Percentiles rank a stretch among this genome's conserved stretches.
These are phyloP conservation scores for Nicotiana tabacum DNA, from an alignment of 257 asterid genomes.

Conservation along the genomic window DNA sequence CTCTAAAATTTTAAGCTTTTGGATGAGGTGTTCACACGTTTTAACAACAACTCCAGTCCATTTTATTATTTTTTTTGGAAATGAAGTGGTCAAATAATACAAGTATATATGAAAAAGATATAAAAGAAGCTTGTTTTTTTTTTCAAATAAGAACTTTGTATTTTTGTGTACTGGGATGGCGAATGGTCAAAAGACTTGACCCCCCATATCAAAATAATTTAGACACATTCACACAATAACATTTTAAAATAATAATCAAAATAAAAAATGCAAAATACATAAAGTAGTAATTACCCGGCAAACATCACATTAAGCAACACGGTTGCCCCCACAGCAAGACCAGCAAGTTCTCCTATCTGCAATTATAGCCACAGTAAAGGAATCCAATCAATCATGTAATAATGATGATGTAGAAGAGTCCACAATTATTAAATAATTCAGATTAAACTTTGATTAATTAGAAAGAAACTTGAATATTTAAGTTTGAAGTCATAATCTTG, in stretches of 20 bases:
- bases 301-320: conserved; percentile 66
- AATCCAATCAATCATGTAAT: neutral
- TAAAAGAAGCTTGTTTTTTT: too few species aligned
- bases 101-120: too few species aligned
- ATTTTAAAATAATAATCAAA: neutral
- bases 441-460: neutral
- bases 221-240: neutral
- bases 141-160: too few species aligned
- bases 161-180: too few species aligned
- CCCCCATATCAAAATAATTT: too few species aligned
- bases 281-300: conserved; percentile 22
- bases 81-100: too few species aligned
- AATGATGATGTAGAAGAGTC: neutral
- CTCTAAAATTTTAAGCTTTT: too few species aligned
- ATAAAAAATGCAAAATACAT: neutral
- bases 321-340: conserved; percentile 73
- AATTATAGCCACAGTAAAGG: neutral
- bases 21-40: too few species aligned
- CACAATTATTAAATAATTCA: neutral
- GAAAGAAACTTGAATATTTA: neutral
- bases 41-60: too few species aligned
- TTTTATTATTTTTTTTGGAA: too few species aligned
- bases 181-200: too few species aligned
- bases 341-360: conserved; percentile 69
- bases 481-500: neutral